These are phyloP conservation scores for Candida dajiaensis DNA, from an alignment of 805 yeast species.

Conservation along the genomic window DNA sequence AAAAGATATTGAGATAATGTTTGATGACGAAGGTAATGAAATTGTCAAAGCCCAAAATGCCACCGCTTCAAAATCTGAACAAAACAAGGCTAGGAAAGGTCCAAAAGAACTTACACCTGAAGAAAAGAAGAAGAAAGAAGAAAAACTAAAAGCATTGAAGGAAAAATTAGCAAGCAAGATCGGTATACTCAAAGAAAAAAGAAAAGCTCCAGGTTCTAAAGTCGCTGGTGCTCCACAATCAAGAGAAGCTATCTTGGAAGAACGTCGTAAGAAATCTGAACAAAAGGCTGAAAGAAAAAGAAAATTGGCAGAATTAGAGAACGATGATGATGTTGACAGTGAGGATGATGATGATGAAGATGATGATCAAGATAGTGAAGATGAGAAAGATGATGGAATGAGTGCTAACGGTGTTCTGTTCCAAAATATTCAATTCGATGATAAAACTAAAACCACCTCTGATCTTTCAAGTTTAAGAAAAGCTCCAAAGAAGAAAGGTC, in stretches of 20 bases:
- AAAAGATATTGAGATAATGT: conserved; percentile 37
- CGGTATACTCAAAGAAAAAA: conserved; percentile 58
- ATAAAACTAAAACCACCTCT: conserved; percentile 74
- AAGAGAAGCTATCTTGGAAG: conserved; percentile 71
- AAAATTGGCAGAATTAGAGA: conserved; percentile 32
- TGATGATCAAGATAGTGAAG: conserved; percentile 32
- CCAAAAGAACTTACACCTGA: conserved; percentile 34
- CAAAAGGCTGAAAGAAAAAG: conserved; percentile 32
- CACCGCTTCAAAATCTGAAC: not conserved
- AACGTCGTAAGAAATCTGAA: conserved; percentile 44
- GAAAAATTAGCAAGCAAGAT: conserved; percentile 77
- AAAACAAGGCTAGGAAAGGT: conserved; percentile 17
- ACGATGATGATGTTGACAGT: conserved; percentile 27
- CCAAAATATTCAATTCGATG: conserved; percentile 76
- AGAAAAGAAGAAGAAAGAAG: conserved; percentile 43
- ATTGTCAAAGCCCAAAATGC: conserved; percentile 17
- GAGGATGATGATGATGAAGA: conserved; percentile 38
- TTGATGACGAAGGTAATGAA: conserved; percentile 71
- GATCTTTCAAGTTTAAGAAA: conserved; percentile 58
- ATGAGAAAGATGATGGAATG: conserved; percentile 27
- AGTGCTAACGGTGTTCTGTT: conserved; percentile 48
- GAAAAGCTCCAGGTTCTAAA: conserved; percentile 89
- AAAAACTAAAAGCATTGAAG: conserved; percentile 60
- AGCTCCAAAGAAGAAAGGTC: conserved; percentile 65
- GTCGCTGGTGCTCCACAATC: conserved; percentile 78